Evolutionary conservation across 805 yeast species (phyloP).

Genomic region (Saccharomycopsis capsularis): DNA sequence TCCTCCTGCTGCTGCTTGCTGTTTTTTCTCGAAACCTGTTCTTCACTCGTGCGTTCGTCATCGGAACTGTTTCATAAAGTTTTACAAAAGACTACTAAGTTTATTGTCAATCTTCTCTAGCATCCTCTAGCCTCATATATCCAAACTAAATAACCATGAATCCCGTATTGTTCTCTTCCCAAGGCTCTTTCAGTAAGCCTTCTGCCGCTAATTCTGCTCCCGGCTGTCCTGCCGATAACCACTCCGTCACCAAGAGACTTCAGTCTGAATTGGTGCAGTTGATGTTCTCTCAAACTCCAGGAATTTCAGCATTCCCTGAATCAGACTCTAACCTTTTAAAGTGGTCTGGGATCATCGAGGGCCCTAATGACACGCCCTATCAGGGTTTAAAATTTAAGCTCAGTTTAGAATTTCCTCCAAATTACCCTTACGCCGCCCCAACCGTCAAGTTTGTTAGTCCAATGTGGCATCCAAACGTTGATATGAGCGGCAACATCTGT

Average conservation of each 20-base stretch:
- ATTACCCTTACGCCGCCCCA: constrained; percentile 56
- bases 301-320: constrained; percentile 49
- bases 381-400: constrained; percentile 47
- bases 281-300: constrained; percentile 44
- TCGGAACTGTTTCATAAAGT: too few species aligned
- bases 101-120: too few species aligned
- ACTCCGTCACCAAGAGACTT: constrained; percentile 43
- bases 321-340: constrained; percentile 43
- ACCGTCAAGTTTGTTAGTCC: constrained; percentile 48
- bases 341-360: constrained; percentile 55
- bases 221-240: constrained; percentile 30
- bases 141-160: too few species aligned
- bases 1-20: too few species aligned
- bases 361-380: constrained; percentile 52
- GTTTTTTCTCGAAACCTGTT: too few species aligned
- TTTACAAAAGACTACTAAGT: too few species aligned
- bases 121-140: too few species aligned
- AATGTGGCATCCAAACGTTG: constrained; percentile 62
- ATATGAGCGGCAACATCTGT: constrained; percentile 58
- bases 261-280: constrained; percentile 47
- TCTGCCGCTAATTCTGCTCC: neutral
- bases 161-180: constrained; percentile 5
- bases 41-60: too few species aligned
- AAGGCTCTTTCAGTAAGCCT: constrained; percentile 1
- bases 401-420: constrained; percentile 42